Percentiles rank a stretch among this genome's conserved stretches.
Conservation (phyloP, 148 eudicot species). For the Hydrangea macrophylla region DNA sequence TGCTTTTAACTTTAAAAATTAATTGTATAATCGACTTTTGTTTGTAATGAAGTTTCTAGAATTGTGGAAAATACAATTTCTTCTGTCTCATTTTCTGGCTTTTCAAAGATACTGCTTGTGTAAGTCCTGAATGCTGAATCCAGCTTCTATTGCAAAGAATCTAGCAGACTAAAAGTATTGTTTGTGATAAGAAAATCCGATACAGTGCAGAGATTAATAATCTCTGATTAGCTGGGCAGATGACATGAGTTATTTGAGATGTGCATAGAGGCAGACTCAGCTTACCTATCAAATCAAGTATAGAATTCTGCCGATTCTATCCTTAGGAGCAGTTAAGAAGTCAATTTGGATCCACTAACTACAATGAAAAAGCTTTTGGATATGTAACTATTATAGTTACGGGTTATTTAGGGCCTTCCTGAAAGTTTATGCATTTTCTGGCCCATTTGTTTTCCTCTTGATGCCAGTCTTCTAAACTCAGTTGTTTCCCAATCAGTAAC, state of each 20-base stretch:
- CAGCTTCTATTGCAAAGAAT: no score
- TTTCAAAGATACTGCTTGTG: background rate
- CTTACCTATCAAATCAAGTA: background rate
- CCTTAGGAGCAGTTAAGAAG: background rate
- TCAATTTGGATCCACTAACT: background rate
- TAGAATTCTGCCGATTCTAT: no score
- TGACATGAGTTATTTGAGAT: background rate
- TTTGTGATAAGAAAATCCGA: background rate
- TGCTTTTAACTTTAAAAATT: background rate
- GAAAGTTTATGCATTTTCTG: background rate
- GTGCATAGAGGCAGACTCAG: background rate
- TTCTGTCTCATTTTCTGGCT: background rate
- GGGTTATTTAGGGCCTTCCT: background rate
- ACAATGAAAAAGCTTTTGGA: background rate
- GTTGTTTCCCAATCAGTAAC: background rate
- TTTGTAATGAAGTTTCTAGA: background rate
- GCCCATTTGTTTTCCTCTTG: background rate
- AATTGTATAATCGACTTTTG: constrained; percentile 1
- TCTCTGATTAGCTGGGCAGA: background rate
- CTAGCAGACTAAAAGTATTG: background rate
- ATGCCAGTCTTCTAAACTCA: background rate
- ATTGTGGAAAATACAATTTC: constrained; percentile 1
- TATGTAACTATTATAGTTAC: background rate
- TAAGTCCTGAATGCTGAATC: background rate
- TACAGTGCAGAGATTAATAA: background rate